Base-by-base conservation (phyloP, 352 stramenopile genomes). In the Globisporangium lucens region DNA sequence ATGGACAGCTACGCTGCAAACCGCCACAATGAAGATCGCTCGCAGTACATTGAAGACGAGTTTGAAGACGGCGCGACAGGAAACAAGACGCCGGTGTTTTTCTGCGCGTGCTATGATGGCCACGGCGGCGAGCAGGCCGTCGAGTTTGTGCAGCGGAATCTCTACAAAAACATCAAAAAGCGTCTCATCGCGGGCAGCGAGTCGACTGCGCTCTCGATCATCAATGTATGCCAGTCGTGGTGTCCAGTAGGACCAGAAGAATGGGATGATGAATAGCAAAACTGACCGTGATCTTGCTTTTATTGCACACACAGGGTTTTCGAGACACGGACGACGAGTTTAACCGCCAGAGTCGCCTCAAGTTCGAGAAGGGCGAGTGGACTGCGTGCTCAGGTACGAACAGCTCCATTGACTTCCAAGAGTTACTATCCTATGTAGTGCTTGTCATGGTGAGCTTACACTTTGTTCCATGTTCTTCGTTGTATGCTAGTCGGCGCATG, bases 1-100 rank as follows among this genome's bases (percentile, higher is more conserved):
- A 85, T 87, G 81, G 79, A 89, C 71, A 87, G 77, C 72, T 89
- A 89, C 59, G 81, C 81, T 10, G 81, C 81, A 15, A 89, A 89
- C 61, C 73, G 76, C 22, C 79, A 78, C 65, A 89, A 89, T 38
- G 81, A 89, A 71, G 81, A 89, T 68, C 80, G 81, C 13, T 81
- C 81, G 35, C 79, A 89, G 61, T 83, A 78, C 66, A 71, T 89
- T 43, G 29, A 85, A 51, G 79, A 88, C 53, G 53, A 68, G 24
- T 69, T 87, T 22, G 43, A 51, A 22, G 43, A 51, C 22, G 17
- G 2, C 17, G 43, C 15, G 69, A 62, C 3, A 69, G 72, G 33
- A 63, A 59, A 41, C 30, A 70, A 51, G 24, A 77, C 71, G 36
- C 57, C 75, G 4, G 64, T 87, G 13, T 88, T 90, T 63, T 90